Evolutionary conservation across 306 rosid genomes (phyloP), one percentile per base, ranked within the genome.

Genomic region (Begonia fuchsioides): DNA sequence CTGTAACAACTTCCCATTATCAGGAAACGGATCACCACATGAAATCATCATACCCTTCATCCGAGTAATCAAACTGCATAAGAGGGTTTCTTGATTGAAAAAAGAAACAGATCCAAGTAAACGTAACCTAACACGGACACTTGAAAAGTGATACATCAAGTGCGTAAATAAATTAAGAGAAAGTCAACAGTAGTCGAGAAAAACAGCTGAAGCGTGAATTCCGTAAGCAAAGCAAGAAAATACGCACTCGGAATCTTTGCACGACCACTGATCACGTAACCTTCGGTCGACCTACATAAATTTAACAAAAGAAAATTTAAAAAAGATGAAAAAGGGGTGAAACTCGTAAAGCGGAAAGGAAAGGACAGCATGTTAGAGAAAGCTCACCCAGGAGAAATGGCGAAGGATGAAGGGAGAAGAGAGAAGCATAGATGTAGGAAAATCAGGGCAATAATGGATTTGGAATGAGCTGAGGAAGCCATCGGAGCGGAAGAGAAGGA

Each of bases 241-340:
- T 50, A 58, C 93, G 16, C 78, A 92, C 99, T 50, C 1, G 75
- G 83, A 59, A 92, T 82, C 83, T 62, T 92, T 53, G 82, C 96
- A 50, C 93, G 94, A 60, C 99, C 96, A 52, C 67, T 74, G 50
- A 92, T 82, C 12, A 86, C 63, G 80, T 63, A 75, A 8, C 99
- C 96, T 44, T 92, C 99, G 38, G 72, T 26, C 39, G 78, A 77
- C 64, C 94, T 86, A 71, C 17, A 43, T 17, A 64, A 48, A 19
- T 18, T 14, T 26, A 61, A 26, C 39, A 35, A 49, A 46, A 46
- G 14, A 4, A 53, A 39, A 40, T 49, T 39, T 26, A 12, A 19
- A 6, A 10, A 49, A 41, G 10, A 18, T 41, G 44, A 46, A 69
- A 39, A 10, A 41, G 54, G 61, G 66, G 14, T 19, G 15, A 11